phyloP scores from a whole-genome alignment of 345 rosid genomes.

The Bruguiera parviflora region DNA sequence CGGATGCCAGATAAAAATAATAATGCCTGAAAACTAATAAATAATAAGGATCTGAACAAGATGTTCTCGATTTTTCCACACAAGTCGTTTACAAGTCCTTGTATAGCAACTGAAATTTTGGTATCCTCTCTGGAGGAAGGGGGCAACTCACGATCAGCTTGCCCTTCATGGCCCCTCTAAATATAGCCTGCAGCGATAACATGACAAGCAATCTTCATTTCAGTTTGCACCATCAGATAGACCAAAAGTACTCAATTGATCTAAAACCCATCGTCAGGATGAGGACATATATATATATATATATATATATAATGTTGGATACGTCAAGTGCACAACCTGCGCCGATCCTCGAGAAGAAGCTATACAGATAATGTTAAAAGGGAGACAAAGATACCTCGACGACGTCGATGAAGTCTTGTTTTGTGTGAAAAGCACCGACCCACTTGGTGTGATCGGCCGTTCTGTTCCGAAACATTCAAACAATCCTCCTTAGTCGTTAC shows the following conservation, averaged over 20 bases:
- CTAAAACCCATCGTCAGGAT: not conserved
- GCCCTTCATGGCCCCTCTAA: conserved; percentile 94
- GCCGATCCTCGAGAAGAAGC: not conserved
- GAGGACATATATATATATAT: too few relatives aligned
- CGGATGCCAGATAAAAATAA: too few relatives aligned
- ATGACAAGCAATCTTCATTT: not conserved
- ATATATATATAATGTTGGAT: too few relatives aligned
- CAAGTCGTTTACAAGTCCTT: conserved; percentile 38
- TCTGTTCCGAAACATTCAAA: conserved; percentile 35
- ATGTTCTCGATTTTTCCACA: too few relatives aligned
- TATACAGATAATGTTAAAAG: not conserved
- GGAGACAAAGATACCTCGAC: conserved; percentile 54
- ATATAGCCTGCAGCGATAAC: conserved; percentile 56
- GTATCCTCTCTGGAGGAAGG: conserved; percentile 71
- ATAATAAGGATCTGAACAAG: too few relatives aligned
- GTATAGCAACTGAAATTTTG: conserved; percentile 73
- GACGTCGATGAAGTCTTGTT: conserved; percentile 90
- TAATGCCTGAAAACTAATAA: too few relatives aligned
- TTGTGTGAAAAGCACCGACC: conserved; percentile 74
- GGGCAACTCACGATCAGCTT: conserved; percentile 81
- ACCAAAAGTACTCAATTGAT: not conserved
- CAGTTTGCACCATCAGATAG: not conserved
- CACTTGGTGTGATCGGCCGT: conserved; percentile 90
- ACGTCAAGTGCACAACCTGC: too few relatives aligned
- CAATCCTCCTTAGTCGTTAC: not conserved